Conservation (phyloP, 2,329 filamentous ascomycete genomes). For the Scopulariopsis brevicaulis region DNA sequence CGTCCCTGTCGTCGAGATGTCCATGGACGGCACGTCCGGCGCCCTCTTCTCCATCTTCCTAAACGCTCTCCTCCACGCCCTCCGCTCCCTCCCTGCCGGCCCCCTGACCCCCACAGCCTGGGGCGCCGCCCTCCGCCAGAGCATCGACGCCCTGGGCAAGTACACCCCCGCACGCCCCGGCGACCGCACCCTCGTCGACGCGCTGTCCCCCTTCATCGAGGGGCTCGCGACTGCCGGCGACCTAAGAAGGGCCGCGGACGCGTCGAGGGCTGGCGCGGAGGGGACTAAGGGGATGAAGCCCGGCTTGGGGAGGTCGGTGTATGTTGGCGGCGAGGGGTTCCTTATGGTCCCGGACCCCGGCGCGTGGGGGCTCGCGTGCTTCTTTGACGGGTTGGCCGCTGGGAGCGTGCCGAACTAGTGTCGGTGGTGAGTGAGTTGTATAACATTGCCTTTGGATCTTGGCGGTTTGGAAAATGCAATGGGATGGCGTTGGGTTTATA, state of each 20-base stretch:
- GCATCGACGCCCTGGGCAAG: slow-evolving; percentile 57
- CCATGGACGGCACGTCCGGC: slow-evolving; percentile 52
- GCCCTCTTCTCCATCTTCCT: slow-evolving; percentile 72
- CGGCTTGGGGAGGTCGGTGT: slow-evolving; percentile 53
- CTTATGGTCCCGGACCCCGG: slow-evolving; percentile 50
- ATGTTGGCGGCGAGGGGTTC: slow-evolving; percentile 31
- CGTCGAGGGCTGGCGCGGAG: slow-evolving; percentile 65
- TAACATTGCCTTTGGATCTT: background rate
- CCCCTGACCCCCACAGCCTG: slow-evolving; percentile 28
- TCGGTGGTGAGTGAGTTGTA: background rate
- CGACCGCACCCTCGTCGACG: slow-evolving; percentile 84
- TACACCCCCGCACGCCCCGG: slow-evolving; percentile 88
- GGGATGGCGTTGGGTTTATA: no score
- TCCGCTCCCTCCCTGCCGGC: slow-evolving; percentile 29
- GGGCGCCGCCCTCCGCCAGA: slow-evolving; percentile 58
- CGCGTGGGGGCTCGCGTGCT: slow-evolving; percentile 62
- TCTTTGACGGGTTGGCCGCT: slow-evolving; percentile 67
- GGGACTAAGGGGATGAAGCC: slow-evolving; percentile 88
- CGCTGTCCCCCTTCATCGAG: slow-evolving; percentile 77
- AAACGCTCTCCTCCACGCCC: slow-evolving; percentile 64
- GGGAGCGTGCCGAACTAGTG: background rate
- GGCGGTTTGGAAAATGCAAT: no score
- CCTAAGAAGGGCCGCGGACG: slow-evolving; percentile 61
- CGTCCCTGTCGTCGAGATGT: slow-evolving; percentile 41
- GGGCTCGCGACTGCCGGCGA: slow-evolving; percentile 54